A percentile compares a stretch with the other conserved stretches of the same genome.
phyloP scores from a whole-genome alignment of 306 rosid species.

The Sindora glabra region DNA sequence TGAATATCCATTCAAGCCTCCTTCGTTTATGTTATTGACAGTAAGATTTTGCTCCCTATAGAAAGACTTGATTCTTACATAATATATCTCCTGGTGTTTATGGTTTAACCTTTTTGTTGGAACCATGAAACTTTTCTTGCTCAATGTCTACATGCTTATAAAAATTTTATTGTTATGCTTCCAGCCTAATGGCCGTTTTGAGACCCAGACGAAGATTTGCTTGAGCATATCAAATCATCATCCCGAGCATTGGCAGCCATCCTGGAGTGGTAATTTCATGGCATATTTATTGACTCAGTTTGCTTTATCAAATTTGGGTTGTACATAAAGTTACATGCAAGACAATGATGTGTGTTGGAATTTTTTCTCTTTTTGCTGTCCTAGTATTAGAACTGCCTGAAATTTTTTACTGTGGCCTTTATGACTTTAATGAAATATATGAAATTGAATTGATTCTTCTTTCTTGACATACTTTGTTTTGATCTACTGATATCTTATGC shows the following conservation, averaged over 20 bases:
- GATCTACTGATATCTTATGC: background rate
- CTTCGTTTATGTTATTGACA: constrained; percentile 68
- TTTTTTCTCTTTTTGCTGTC: background rate
- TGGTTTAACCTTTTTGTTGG: background rate
- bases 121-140: background rate
- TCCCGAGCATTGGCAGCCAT: constrained; percentile 99
- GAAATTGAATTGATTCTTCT: background rate
- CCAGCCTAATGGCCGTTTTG: constrained; percentile 96
- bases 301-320: no score
- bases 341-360: background rate
- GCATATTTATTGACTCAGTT: background rate
- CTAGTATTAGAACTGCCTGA: background rate
- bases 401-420: background rate
- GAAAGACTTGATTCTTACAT: background rate
- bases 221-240: constrained; percentile 97
- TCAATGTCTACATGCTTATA: constrained; percentile 10
- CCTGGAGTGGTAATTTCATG: constrained; percentile 75
- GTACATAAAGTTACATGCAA: no score
- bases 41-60: constrained; percentile 30
- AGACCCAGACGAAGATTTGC: constrained; percentile 93
- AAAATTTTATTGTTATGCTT: constrained; percentile 7
- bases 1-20: constrained; percentile 69
- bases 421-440: no score
- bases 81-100: background rate
- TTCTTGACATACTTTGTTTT: no score